phyloP scores from a whole-genome alignment of 495 filamentous ascomycete species.

The Choiromyces venosus region DNA sequence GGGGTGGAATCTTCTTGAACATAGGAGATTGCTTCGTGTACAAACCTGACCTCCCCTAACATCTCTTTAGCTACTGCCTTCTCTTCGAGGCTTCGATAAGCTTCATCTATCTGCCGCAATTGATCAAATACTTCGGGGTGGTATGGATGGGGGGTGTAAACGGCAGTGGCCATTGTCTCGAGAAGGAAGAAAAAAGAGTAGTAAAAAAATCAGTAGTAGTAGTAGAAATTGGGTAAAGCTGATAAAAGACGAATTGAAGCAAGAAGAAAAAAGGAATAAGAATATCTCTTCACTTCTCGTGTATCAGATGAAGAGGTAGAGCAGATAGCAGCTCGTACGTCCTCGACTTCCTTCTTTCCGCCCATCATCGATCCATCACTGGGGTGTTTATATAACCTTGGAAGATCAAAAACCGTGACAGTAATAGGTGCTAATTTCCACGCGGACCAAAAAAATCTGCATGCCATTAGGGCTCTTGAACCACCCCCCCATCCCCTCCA shows the following conservation, averaged over 20 bases:
- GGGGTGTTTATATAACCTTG: not conserved
- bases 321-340: too few species aligned
- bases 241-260: not conserved
- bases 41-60: constrained; percentile 21
- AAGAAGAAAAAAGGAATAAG: not conserved
- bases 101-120: constrained; percentile 22
- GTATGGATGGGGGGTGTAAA: constrained; percentile 18
- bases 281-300: not conserved
- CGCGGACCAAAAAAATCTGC: not conserved
- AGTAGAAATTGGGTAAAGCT: not conserved
- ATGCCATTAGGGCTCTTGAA: not conserved
- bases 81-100: constrained; percentile 21
- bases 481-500: too few species aligned
- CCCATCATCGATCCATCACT: not conserved
- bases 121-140: constrained; percentile 18
- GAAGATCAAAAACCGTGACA: not conserved
- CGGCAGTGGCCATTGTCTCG: constrained; percentile 13
- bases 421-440: not conserved
- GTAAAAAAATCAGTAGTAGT: not conserved
- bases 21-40: not conserved
- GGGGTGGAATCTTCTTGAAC: not conserved
- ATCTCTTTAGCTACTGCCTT: constrained; percentile 18
- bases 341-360: not conserved
- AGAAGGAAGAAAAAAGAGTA: not conserved
- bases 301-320: not conserved